Evolutionary conservation across 306 rosid genomes (phyloP).

Genomic region (Inga oerstediana): DNA sequence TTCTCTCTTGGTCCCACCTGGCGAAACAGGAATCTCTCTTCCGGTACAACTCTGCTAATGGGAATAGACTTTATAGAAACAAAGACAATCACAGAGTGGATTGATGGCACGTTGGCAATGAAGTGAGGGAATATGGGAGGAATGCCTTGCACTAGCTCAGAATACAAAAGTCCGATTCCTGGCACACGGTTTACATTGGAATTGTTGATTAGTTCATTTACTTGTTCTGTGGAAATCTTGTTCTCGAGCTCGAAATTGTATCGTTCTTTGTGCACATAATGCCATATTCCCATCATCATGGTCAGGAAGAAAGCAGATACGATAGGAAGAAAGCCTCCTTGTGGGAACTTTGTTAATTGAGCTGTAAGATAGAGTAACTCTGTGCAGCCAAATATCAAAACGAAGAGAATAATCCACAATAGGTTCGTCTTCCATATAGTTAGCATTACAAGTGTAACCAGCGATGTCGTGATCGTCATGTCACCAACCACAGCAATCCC

Average conservation of each 20-base stretch:
- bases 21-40: conserved; percentile 75
- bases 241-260: conserved; percentile 68
- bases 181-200: conserved; percentile 60
- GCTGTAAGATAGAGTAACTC: conserved; percentile 58
- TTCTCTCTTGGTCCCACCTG: conserved; percentile 67
- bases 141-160: conserved; percentile 84
- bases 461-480: conserved; percentile 62
- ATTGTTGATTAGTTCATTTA: conserved; percentile 42
- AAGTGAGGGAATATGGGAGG: conserved; percentile 83
- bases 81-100: conserved; percentile 69
- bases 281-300: conserved; percentile 69
- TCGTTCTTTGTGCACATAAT: conserved; percentile 68
- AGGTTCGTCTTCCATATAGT: conserved; percentile 76
- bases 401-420: conserved; percentile 57
- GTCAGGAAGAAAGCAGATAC: conserved; percentile 48
- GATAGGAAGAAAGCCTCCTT: conserved; percentile 79
- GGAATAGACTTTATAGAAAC: conserved; percentile 80
- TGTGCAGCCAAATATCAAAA: conserved; percentile 36
- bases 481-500: conserved; percentile 81
- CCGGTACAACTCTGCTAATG: conserved; percentile 48
- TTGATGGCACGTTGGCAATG: conserved; percentile 57
- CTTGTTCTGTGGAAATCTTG: conserved; percentile 63
- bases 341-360: conserved; percentile 63
- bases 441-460: conserved; percentile 68
- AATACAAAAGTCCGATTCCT: conserved; percentile 69